Evolutionary conservation across 2,329 filamentous ascomycete genomes (phyloP).

Genomic region (Reticulascus tulasneorum): DNA sequence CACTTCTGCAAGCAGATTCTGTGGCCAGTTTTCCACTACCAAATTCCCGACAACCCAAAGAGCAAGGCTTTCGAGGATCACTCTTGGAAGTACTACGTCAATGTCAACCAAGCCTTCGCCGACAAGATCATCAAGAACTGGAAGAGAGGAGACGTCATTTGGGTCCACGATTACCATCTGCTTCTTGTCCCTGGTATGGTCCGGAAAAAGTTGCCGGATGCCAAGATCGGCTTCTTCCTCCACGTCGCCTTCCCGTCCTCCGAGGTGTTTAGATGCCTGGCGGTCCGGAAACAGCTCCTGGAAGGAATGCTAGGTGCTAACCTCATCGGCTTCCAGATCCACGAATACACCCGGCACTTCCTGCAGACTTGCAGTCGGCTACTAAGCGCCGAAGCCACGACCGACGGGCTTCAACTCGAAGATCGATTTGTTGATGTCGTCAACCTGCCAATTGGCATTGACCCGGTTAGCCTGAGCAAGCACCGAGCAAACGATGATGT

Average conservation of each 20-base stretch:
- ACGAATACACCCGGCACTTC: conserved; percentile 91
- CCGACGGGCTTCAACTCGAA: conserved; percentile 83
- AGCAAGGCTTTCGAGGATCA: conserved; percentile 98
- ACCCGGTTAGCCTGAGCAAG: conserved; percentile 69
- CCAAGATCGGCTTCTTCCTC: conserved; percentile 93
- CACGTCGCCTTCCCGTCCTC: conserved; percentile 95
- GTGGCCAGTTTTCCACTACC: conserved; percentile 97
- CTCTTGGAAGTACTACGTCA: conserved; percentile 92
- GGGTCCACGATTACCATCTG: conserved; percentile 95
- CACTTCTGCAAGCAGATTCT: conserved; percentile 98
- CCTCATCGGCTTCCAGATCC: conserved; percentile 87
- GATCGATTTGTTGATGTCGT: conserved; percentile 90
- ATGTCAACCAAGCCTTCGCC: conserved; percentile 88
- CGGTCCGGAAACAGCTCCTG: conserved; percentile 79
- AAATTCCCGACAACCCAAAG: conserved; percentile 95
- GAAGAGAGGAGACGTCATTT: conserved; percentile 89
- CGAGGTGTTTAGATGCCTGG: conserved; percentile 89
- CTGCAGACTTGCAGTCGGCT: conserved; percentile 92
- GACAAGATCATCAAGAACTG: conserved; percentile 87
- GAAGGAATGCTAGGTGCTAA: conserved; percentile 93
- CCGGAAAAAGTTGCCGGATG: conserved; percentile 83
- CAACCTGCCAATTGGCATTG: conserved; percentile 84
- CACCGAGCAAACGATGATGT: conserved; percentile 72
- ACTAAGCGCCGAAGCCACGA: conserved; percentile 83
- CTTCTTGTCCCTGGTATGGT: conserved; percentile 86